Evolutionary conservation across 805 yeast genomes (phyloP).

Genomic region (Zygoascus ofunaensis): DNA sequence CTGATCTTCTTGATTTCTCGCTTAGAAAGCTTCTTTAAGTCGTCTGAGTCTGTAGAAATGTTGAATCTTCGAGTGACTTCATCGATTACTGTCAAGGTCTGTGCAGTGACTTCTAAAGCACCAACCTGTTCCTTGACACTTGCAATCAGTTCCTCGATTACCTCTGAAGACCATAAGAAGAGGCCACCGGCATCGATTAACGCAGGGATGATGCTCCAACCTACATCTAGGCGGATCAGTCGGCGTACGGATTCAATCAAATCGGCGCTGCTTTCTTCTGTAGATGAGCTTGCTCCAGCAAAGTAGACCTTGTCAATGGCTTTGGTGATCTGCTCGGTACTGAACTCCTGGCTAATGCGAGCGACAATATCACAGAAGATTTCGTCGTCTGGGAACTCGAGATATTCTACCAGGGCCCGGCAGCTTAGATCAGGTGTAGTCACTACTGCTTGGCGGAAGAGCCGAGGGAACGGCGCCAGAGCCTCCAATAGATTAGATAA

Average conservation of each 20-base stretch:
- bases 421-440: conserved; percentile 65
- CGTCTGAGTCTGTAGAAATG: conserved; percentile 12
- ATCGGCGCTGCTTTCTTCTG: conserved; percentile 5
- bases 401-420: conserved; percentile 52
- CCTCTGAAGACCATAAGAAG: conserved; percentile 50
- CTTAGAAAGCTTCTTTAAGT: conserved; percentile 9
- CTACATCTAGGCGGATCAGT: conserved; percentile 39
- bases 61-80: conserved; percentile 23
- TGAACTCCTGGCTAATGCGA: conserved; percentile 58
- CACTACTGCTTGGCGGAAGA: conserved; percentile 73
- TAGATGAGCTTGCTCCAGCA: conserved; percentile 10
- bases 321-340: conserved; percentile 33
- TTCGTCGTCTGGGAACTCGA: conserved; percentile 49
- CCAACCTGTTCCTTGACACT: conserved; percentile 42
- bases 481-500: conserved; percentile 46
- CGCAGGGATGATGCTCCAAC: conserved; percentile 53
- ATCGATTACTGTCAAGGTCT: conserved; percentile 18
- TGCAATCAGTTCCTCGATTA: conserved; percentile 37
- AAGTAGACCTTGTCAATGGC: conserved; percentile 21
- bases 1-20: conserved; percentile 21
- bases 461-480: conserved; percentile 48
- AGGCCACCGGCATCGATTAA: conserved; percentile 68
- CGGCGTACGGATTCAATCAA: conserved; percentile 33
- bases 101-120: conserved; percentile 21
- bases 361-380: conserved; percentile 58